Conservation (phyloP, 805 yeast genomes). For the Helenozyma baotianmanensis region DNA sequence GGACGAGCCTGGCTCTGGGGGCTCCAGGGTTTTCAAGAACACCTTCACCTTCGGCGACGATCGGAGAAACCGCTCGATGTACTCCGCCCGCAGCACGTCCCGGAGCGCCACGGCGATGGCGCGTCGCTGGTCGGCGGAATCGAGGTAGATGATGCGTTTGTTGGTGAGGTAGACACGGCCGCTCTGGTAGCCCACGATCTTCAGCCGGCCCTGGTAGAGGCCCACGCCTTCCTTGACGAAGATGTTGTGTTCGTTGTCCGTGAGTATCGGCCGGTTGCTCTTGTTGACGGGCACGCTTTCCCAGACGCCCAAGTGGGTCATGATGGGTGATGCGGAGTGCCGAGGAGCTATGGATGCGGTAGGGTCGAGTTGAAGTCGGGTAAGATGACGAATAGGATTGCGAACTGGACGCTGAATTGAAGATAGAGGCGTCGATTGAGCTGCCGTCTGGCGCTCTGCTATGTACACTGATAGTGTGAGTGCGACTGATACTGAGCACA, state of each 20-base stretch:
- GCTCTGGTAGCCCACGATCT: slow-evolving; percentile 57
- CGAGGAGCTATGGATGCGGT: neutral
- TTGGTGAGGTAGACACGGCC: slow-evolving; percentile 81
- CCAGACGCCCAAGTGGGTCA: slow-evolving; percentile 27
- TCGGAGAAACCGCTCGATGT: slow-evolving; percentile 55
- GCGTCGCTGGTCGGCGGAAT: slow-evolving; percentile 38
- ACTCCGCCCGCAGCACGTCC: slow-evolving; percentile 37
- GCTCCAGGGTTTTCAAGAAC: slow-evolving; percentile 12
- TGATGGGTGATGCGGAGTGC: slow-evolving; percentile 1
- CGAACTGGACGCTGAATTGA: too few species aligned
- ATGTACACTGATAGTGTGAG: too few species aligned
- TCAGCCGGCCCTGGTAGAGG: slow-evolving; percentile 70
- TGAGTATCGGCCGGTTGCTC: slow-evolving; percentile 35
- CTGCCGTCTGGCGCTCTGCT: too few species aligned
- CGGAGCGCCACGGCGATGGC: slow-evolving; percentile 47
- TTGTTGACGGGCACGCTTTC: slow-evolving; percentile 32
- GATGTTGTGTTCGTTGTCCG: slow-evolving; percentile 28
- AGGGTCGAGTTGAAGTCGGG: too few species aligned
- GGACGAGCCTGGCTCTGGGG: neutral
- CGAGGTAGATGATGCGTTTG: slow-evolving; percentile 68
- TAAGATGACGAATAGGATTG: too few species aligned
- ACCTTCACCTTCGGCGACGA: slow-evolving; percentile 72
- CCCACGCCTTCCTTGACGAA: slow-evolving; percentile 45
- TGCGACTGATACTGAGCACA: too few species aligned
- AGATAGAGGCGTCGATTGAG: too few species aligned